Conservation (phyloP, 2,329 filamentous ascomycete species). For the Magnaporthiopsis rhizophila region DNA sequence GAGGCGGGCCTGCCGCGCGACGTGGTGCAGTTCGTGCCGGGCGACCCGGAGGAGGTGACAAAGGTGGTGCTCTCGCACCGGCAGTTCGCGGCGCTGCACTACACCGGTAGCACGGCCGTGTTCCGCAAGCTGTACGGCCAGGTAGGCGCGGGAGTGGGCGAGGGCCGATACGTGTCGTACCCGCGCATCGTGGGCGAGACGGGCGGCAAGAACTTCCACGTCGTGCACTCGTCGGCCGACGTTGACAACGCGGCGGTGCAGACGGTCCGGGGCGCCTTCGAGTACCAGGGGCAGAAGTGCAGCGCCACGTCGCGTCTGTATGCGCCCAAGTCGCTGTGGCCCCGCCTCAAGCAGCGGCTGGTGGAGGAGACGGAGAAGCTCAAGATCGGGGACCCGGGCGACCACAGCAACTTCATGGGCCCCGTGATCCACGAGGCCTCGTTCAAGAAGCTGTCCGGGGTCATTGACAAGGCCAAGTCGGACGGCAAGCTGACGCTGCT, state of each 20-base stretch:
- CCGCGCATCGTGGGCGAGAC: constrained; percentile 43
- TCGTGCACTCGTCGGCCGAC: constrained; percentile 39
- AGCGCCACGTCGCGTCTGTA: constrained; percentile 45
- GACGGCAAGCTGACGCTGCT: constrained; percentile 35
- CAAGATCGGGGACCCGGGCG: constrained; percentile 21
- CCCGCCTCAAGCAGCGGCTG: constrained; percentile 28
- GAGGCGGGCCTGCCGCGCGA: constrained; percentile 85
- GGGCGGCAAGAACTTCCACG: constrained; percentile 44
- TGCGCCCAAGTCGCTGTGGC: constrained; percentile 39
- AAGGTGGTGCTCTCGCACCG: constrained; percentile 66
- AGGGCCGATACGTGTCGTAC: constrained; percentile 76
- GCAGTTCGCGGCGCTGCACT: constrained; percentile 86
- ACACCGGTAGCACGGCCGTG: constrained; percentile 85
- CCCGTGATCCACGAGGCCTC: constrained; percentile 40
- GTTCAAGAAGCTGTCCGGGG: constrained; percentile 35
- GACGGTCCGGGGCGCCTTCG: constrained; percentile 39
- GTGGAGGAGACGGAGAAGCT: constrained; percentile 28
- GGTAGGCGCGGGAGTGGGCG: constrained; percentile 73
- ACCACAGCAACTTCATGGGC: constrained; percentile 32
- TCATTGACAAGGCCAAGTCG: constrained; percentile 35
- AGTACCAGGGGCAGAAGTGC: constrained; percentile 45
- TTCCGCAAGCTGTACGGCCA: constrained; percentile 84
- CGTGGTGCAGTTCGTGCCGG: constrained; percentile 90
- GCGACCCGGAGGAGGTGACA: constrained; percentile 78
- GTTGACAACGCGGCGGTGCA: constrained; percentile 35